Conservation (phyloP, 1,284 basidiomycete species). For the Tausonia pullulans region DNA sequence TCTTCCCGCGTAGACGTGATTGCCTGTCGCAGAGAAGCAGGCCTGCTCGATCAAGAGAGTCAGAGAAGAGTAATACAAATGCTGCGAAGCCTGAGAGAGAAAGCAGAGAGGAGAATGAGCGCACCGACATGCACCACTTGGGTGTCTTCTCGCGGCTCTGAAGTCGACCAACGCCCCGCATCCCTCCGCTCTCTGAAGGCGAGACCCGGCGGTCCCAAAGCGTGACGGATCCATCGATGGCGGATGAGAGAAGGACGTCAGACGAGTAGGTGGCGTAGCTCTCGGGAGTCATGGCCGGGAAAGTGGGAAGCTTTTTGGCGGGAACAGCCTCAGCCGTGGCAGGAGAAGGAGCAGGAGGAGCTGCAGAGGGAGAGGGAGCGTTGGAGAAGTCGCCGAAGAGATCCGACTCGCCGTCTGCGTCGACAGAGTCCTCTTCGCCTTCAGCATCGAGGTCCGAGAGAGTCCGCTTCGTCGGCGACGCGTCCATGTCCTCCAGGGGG, state of each 20-base stretch:
- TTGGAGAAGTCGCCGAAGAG: neutral
- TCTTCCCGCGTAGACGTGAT: constrained; percentile 80
- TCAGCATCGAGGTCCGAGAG: constrained; percentile 18
- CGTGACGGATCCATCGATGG: constrained; percentile 84
- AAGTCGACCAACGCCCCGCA: constrained; percentile 61
- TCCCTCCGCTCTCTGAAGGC: constrained; percentile 38
- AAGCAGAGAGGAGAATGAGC: constrained; percentile 24
- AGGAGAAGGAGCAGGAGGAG: constrained; percentile 21
- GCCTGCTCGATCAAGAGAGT: constrained; percentile 45
- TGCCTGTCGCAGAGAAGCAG: constrained; percentile 85
- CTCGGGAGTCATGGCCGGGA: constrained; percentile 45
- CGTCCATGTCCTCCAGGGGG: neutral
- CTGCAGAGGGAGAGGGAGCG: constrained; percentile 5
- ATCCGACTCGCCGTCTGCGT: constrained; percentile 24
- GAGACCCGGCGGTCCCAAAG: constrained; percentile 77
- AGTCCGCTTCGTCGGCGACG: neutral
- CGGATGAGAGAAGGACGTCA: constrained; percentile 77
- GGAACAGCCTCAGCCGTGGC: constrained; percentile 1
- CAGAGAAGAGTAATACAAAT: neutral
- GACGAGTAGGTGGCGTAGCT: constrained; percentile 58
- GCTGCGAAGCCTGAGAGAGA: constrained; percentile 1
- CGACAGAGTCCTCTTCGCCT: constrained; percentile 22
- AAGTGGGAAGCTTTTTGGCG: neutral
- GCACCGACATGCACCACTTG: constrained; percentile 87
- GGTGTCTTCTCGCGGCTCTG: constrained; percentile 81